These are phyloP conservation scores for Trichoderma citrinoviride DNA, from an alignment of 2,329 filamentous ascomycete species.

Conservation along the genomic window DNA sequence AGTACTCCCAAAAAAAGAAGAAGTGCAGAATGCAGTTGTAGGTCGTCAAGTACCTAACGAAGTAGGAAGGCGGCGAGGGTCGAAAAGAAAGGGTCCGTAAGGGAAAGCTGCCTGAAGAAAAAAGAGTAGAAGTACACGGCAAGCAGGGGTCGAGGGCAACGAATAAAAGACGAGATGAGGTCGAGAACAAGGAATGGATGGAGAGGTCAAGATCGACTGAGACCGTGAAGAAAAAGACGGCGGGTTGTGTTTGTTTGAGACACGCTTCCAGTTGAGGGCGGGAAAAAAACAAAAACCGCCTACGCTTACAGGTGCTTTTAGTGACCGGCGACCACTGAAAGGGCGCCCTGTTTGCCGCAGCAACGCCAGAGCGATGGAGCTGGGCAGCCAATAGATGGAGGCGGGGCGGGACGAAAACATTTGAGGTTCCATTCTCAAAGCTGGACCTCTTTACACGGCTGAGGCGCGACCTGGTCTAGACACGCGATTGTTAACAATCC, in stretches of 20 bases:
- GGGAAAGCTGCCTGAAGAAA: not conserved
- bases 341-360: slow-evolving; percentile 26
- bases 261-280: slow-evolving; percentile 1
- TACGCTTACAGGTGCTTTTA: slow-evolving; percentile 7
- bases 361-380: slow-evolving; percentile 25
- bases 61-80: not conserved
- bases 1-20: not conserved
- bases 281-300: not conserved
- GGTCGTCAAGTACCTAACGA: slow-evolving; percentile 7
- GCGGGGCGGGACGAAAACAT: not conserved
- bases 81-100: not conserved
- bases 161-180: not conserved
- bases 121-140: not conserved
- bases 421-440: not conserved
- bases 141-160: slow-evolving; percentile 8
- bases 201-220: slow-evolving; percentile 8
- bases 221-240: slow-evolving; percentile 2
- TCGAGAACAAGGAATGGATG: slow-evolving; percentile 2
- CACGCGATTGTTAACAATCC: not conserved
- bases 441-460: slow-evolving; percentile 38
- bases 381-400: slow-evolving; percentile 13
- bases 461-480: slow-evolving; percentile 28
- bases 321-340: not conserved
- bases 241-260: not conserved
- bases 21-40: not conserved